Evolutionary conservation across 1,284 basidiomycete genomes (phyloP).

Genomic region (Xerocomus tenax): DNA sequence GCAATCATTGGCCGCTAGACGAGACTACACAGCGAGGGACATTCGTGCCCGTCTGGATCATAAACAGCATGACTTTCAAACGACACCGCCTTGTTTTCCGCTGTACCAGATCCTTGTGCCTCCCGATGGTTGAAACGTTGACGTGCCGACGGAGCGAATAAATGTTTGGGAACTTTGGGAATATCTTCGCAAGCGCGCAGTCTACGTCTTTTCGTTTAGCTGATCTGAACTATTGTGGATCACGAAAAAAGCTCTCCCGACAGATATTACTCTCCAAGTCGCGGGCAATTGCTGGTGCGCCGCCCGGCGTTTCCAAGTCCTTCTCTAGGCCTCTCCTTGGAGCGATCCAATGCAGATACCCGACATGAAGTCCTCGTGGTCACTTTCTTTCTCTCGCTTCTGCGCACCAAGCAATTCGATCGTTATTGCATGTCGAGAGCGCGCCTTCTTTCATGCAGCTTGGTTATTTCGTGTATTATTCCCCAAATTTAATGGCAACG

Average conservation of each 20-base stretch:
- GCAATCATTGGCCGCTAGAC: conserved; percentile 26
- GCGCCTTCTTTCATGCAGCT: conserved; percentile 29
- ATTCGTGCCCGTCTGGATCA: conserved; percentile 23
- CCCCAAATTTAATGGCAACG: conserved; percentile 21
- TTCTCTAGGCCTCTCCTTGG: conserved; percentile 26
- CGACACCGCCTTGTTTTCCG: conserved; percentile 17
- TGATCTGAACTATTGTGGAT: conserved; percentile 3
- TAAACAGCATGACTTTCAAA: conserved; percentile 16
- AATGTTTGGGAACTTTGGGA: conserved; percentile 2
- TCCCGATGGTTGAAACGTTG: conserved; percentile 1
- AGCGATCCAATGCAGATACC: conserved; percentile 33
- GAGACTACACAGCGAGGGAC: conserved; percentile 24
- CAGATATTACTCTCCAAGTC: conserved; percentile 9
- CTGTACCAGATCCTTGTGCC: conserved; percentile 11
- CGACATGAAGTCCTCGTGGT: conserved; percentile 33
- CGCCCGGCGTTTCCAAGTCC: conserved; percentile 21
- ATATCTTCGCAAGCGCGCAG: conserved; percentile 8
- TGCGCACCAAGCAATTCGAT: conserved; percentile 30
- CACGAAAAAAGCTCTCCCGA: neutral
- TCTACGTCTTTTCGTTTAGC: neutral
- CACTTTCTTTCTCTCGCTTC: conserved; percentile 29
- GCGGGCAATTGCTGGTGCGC: conserved; percentile 15
- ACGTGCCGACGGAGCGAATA: conserved; percentile 2
- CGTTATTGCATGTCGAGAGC: conserved; percentile 30
- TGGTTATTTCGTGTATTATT: conserved; percentile 26